Evolutionary conservation across 176 grass and related monocot species (phyloP).

Genomic region (Zoysia japonica): DNA sequence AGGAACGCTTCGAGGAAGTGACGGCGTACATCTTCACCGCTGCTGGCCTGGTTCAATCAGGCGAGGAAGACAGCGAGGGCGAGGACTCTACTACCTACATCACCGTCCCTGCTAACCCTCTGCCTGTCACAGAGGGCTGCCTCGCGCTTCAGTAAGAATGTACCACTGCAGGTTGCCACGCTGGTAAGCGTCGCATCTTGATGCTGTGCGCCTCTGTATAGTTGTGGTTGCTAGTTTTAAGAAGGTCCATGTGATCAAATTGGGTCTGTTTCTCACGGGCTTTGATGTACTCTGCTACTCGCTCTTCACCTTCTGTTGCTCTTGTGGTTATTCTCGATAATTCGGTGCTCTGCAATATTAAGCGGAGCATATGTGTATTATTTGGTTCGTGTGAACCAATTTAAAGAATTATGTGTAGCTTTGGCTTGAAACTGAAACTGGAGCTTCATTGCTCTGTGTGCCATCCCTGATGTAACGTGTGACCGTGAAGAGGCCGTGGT

Average conservation of each 20-base stretch:
- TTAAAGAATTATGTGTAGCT: constrained; percentile 12
- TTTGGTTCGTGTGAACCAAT: constrained; percentile 10
- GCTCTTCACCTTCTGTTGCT: constrained; percentile 30
- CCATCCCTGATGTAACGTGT: no score
- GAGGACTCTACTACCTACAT: constrained; percentile 30
- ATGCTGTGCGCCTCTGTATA: constrained; percentile 15
- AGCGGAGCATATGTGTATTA: constrained; percentile 30
- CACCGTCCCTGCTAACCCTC: constrained; percentile 12
- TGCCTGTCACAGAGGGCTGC: constrained; percentile 71
- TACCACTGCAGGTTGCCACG: neutral
- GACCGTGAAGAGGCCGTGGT: no score
- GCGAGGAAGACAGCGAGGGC: constrained; percentile 32
- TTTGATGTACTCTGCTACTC: constrained; percentile 18
- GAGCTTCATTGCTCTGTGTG: no score
- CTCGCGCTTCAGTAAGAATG: constrained; percentile 63
- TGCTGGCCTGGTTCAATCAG: constrained; percentile 49
- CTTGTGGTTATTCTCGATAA: constrained; percentile 4
- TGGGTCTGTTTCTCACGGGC: constrained; percentile 1
- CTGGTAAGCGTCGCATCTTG: neutral
- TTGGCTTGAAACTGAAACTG: no score
- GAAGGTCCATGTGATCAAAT: constrained; percentile 41
- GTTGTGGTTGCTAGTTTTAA: constrained; percentile 38
- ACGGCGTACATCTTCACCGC: constrained; percentile 81
- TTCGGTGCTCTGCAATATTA: constrained; percentile 43
- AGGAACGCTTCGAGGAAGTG: constrained; percentile 90